These are phyloP conservation scores for Xylaria flabelliformis DNA, from an alignment of 495 filamentous ascomycete genomes.

Conservation along the genomic window DNA sequence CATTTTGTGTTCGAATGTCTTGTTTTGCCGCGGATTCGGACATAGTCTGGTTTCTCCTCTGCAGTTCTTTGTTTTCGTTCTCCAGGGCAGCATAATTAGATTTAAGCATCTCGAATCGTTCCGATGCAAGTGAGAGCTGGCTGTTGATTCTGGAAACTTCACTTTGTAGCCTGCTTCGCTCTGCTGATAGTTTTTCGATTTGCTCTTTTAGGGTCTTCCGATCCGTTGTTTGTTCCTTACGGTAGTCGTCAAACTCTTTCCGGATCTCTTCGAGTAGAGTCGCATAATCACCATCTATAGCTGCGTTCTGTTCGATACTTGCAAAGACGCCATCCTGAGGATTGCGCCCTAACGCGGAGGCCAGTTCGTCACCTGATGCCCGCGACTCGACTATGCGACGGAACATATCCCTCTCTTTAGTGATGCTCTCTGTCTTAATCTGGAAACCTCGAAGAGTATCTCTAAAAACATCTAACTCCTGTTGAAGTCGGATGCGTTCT, in stretches of 20 bases:
- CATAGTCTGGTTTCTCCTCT: conserved; percentile 75
- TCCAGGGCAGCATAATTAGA: conserved; percentile 82
- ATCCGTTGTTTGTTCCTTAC: conserved; percentile 81
- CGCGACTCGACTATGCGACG: conserved; percentile 85
- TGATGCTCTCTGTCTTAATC: conserved; percentile 85
- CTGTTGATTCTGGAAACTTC: conserved; percentile 79
- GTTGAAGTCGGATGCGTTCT: conserved; percentile 72
- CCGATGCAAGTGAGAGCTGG: conserved; percentile 78
- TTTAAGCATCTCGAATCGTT: conserved; percentile 90
- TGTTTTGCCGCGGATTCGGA: conserved; percentile 86
- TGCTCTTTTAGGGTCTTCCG: conserved; percentile 84
- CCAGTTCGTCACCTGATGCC: conserved; percentile 62
- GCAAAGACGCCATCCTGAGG: conserved; percentile 57
- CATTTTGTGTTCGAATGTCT: conserved; percentile 86
- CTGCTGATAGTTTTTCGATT: conserved; percentile 77
- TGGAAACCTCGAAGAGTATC: conserved; percentile 79
- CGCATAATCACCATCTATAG: conserved; percentile 61
- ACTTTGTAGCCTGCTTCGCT: conserved; percentile 80
- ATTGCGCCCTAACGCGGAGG: conserved; percentile 70
- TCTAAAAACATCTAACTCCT: conserved; percentile 64
- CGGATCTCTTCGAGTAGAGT: conserved; percentile 83
- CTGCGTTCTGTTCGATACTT: conserved; percentile 56
- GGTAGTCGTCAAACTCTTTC: conserved; percentile 86
- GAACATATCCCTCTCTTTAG: conserved; percentile 96
- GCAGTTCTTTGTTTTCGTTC: conserved; percentile 81